Evolutionary conservation across 768 basidiomycete species (phyloP), one percentile per base, ranked within the genome.

Genomic region (Psilocybe subaeruginosa): DNA sequence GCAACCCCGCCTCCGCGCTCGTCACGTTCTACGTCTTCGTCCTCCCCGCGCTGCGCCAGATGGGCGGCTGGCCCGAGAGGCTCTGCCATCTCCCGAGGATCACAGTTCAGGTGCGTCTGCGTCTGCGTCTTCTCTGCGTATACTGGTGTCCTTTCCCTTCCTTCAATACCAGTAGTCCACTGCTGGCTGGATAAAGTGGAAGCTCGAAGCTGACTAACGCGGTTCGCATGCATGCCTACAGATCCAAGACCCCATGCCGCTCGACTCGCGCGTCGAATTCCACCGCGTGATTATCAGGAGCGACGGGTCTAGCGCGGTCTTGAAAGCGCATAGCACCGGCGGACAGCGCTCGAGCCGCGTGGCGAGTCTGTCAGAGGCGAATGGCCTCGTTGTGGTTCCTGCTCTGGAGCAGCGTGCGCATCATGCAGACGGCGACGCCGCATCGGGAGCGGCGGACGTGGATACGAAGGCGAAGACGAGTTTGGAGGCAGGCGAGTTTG

Each of bases 11-110:
- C 0, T 89, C 89, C 3, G 94, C 94, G 14, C 80, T 97, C 17
- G 93, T 95, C 11, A 93, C 87, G 6, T 95, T 95, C 74, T 82
- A 92, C 66, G 71, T 95, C 2, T 95, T 95, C 68, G 93, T 94
- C 16, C 71, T 95, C 0, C 94, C 94, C 6, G 91, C 92, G 8
- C 76, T 96, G 48, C 76, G 93, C 60, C 80, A 73, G 56, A 73
- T 95, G 47, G 91, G 89, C 1, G 92, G 92, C 2, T 93, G 85
- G 85, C 81, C 81, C 0, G 70, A 72, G 16, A 73, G 74, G 17
- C 64, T 77, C 39, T 85, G 81, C 58, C 80, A 88, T 45, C 74
- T 91, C 39, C 89, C 92, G 6, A 80, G 83, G 3, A 80, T 91
- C 23, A 72, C 72, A 29, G 92, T 89, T 4, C 74, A 87, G 82